Percentiles rank a stretch among this genome's conserved stretches.
These are phyloP conservation scores for Juglanconis juglandina DNA, from an alignment of 2,329 filamentous ascomycete species.

Conservation along the genomic window DNA sequence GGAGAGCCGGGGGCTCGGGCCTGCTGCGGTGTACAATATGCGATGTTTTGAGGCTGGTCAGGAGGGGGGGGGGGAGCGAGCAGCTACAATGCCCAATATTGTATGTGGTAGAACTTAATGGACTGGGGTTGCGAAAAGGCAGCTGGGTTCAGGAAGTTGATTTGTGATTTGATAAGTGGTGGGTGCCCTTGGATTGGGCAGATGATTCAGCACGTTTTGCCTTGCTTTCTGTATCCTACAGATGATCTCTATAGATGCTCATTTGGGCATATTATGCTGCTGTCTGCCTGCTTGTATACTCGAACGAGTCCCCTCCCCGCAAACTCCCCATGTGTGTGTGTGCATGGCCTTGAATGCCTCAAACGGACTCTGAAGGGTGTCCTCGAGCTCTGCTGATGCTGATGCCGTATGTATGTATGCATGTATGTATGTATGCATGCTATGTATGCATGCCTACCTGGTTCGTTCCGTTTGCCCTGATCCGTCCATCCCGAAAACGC, in stretches of 20 bases:
- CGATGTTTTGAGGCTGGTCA: neutral
- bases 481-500: constrained; percentile 3
- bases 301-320: too few species aligned
- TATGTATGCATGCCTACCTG: neutral
- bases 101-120: constrained; percentile 16
- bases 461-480: too few species aligned
- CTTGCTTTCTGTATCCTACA: too few species aligned
- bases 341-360: too few species aligned
- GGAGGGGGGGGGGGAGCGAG: neutral
- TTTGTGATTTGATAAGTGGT: constrained; percentile 6
- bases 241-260: too few species aligned
- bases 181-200: too few species aligned
- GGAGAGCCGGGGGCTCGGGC: neutral
- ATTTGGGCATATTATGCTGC: too few species aligned
- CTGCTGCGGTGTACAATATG: neutral
- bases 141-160: neutral
- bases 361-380: too few species aligned
- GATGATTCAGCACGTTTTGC: too few species aligned
- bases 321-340: too few species aligned
- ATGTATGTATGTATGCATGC: neutral
- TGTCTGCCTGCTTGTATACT: too few species aligned
- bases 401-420: neutral
- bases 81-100: neutral
- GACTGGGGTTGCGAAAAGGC: neutral
- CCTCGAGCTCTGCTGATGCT: too few species aligned